Evolutionary conservation across 192 early-diverging fungal species (phyloP), one percentile per base, ranked within the genome.

Genomic region (Cetraspora pellucida): DNA sequence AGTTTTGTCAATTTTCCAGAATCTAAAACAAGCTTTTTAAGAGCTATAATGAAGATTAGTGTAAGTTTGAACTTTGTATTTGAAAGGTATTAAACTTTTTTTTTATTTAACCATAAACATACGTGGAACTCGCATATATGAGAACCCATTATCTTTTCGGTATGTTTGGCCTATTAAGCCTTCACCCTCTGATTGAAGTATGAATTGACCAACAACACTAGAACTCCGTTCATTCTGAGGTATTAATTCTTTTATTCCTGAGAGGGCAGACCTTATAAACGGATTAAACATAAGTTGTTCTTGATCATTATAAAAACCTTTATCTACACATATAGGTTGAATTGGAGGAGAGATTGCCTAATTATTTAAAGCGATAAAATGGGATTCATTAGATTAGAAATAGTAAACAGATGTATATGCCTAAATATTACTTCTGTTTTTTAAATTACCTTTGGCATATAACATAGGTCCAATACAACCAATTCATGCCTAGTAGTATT

Each of bases 1-100:
- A 95, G 81, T 10, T 84, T 87, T 7, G 87, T 84, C 78, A 95
- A 77, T 81, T 95, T 95, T 43, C 92, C 94, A 67, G 93, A 94
- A 77, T 93, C 91, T 75, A 90, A 81, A 57, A 95, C 89, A 21
- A 95, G 82, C 73, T 92, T 91, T 52, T 92, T 87, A 85, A 92
- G 89, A 43, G 59, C 28, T 72, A 69, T 16, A 74, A 77, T 37
- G 72, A 72, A n/a, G 9, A 46, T 45, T 54, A 37, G 1, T 52
- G n/a, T 23, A 4, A 47, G 14, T 14, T n/a, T 73, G 1, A 27
- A 61, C 28, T 13, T 52, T 61, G 46, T 16, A 28, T 21, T 3
- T 70, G 2, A 21, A 50, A 13, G 6, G 52, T 23, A 49, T 65
- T 7, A 23, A 13, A 52, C 11, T 37, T 10, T 46, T 52, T 1